phyloP scores from a whole-genome alignment of 768 basidiomycete genomes.

The Panaeolus cyanescens region DNA sequence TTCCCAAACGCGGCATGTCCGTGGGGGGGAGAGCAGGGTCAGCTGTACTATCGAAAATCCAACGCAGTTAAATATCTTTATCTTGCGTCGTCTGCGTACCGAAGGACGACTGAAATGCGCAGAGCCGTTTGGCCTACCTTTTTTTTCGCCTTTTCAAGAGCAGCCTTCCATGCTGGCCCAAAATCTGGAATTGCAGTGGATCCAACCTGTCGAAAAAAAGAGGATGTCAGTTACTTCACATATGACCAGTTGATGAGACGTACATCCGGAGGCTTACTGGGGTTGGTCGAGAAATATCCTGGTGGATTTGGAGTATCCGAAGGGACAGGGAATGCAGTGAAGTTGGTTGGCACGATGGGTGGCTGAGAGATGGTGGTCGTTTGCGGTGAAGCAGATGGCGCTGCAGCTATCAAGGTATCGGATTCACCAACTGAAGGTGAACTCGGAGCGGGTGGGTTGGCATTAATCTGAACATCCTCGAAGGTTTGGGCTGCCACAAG shows the following conservation, averaged over 20 bases:
- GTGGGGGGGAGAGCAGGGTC: too few relatives aligned
- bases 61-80: too few relatives aligned
- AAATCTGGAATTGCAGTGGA: slow-evolving; percentile 45
- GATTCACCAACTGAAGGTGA: background rate
- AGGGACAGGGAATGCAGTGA: slow-evolving; percentile 65
- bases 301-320: slow-evolving; percentile 53
- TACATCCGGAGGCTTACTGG: slow-evolving; percentile 56
- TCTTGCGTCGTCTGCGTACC: too few relatives aligned
- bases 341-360: slow-evolving; percentile 20
- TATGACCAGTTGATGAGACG: slow-evolving; percentile 14
- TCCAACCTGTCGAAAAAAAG: slow-evolving; percentile 25
- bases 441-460: background rate
- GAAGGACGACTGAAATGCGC: too few relatives aligned
- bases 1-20: too few relatives aligned
- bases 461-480: too few relatives aligned
- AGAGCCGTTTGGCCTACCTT: slow-evolving; percentile 42
- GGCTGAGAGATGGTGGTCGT: background rate
- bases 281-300: slow-evolving; percentile 55
- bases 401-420: background rate
- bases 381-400: background rate
- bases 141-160: slow-evolving; percentile 58
- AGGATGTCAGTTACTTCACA: slow-evolving; percentile 7
- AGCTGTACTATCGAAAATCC: too few relatives aligned
- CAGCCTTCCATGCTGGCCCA: slow-evolving; percentile 56
- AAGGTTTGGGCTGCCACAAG: background rate